Evolutionary conservation across 75 land plant genomes (phyloP).

Genomic region (Sequoia sempervirens): DNA sequence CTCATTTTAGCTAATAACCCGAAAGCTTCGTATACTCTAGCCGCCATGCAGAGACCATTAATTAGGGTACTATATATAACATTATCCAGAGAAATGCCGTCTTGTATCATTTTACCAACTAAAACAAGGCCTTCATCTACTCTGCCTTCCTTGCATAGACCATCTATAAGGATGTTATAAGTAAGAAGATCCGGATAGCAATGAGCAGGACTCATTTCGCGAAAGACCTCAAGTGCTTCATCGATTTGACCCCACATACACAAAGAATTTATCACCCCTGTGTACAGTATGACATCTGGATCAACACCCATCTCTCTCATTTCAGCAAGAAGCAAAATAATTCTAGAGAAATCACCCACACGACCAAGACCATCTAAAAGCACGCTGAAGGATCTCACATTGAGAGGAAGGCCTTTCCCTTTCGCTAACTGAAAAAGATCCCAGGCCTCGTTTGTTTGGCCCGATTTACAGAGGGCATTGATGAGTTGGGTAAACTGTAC

Average conservation of each 20-base stretch:
- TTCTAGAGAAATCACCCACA: background rate
- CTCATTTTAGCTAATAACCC: background rate
- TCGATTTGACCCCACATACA: background rate
- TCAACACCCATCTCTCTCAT: conserved; percentile 1
- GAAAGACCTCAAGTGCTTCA: conserved; percentile 4
- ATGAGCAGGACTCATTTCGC: background rate
- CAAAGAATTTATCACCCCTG: background rate
- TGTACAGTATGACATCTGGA: background rate
- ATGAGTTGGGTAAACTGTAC: background rate
- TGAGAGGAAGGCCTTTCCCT: conserved; percentile 9
- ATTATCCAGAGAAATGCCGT: conserved; percentile 12
- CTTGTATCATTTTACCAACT: conserved; percentile 6
- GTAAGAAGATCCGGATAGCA: conserved; percentile 1
- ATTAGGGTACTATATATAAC: conserved; percentile 47
- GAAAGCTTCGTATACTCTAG: conserved; percentile 7
- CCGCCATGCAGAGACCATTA: conserved; percentile 11
- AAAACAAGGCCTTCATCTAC: conserved; percentile 9
- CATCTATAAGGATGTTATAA: conserved; percentile 6
- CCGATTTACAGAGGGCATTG: conserved; percentile 20
- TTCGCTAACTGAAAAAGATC: conserved; percentile 20
- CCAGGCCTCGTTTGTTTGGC: conserved; percentile 23
- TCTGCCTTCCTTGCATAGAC: background rate
- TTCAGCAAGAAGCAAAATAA: background rate
- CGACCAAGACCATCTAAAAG: background rate
- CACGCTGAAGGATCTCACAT: background rate